A percentile compares a stretch with the other conserved stretches of the same genome.
These are phyloP conservation scores for Boletus pseudo-olivaceus DNA, from an alignment of 768 basidiomycete species.

Conservation along the genomic window DNA sequence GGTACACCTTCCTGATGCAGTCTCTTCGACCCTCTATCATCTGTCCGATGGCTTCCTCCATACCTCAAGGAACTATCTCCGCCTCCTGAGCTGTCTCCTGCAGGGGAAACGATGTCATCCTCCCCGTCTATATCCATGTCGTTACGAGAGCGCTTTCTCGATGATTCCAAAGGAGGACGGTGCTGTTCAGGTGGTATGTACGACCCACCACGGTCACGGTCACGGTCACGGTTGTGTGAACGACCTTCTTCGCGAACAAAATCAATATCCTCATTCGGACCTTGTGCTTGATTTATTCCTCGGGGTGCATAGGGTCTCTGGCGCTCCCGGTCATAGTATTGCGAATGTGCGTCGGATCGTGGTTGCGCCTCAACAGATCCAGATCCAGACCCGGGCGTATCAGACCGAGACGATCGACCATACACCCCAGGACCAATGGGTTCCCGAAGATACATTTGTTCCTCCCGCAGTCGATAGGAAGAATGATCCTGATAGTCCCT, in stretches of 20 bases:
- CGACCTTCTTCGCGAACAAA: slow-evolving; percentile 54
- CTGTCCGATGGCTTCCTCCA: slow-evolving; percentile 36
- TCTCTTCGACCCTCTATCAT: slow-evolving; percentile 57
- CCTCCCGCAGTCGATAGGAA: slow-evolving; percentile 29
- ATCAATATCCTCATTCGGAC: slow-evolving; percentile 44
- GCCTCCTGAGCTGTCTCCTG: slow-evolving; percentile 26
- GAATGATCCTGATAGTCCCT: slow-evolving; percentile 31
- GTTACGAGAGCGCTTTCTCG: slow-evolving; percentile 55
- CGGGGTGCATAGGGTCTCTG: slow-evolving; percentile 50
- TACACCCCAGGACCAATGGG: slow-evolving; percentile 30
- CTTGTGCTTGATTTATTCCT: slow-evolving; percentile 40
- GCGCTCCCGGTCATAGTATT: slow-evolving; percentile 50
- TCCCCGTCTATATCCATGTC: slow-evolving; percentile 65
- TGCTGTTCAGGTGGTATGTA: slow-evolving; percentile 36
- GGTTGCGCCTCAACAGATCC: slow-evolving; percentile 47
- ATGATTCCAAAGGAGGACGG: slow-evolving; percentile 40
- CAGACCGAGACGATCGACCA: slow-evolving; percentile 49
- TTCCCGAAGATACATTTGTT: slow-evolving; percentile 29
- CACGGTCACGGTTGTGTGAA: slow-evolving; percentile 35
- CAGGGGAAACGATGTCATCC: slow-evolving; percentile 41
- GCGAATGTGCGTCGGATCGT: slow-evolving; percentile 45
- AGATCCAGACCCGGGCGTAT: slow-evolving; percentile 55
- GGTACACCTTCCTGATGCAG: slow-evolving; percentile 47
- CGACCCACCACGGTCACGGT: slow-evolving; percentile 40
- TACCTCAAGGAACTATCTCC: slow-evolving; percentile 33